A percentile compares a stretch with the other conserved stretches of the same genome.
Evolutionary conservation across 2,329 filamentous ascomycete species (phyloP).

Genomic region (Corniculantispora saksenae): DNA sequence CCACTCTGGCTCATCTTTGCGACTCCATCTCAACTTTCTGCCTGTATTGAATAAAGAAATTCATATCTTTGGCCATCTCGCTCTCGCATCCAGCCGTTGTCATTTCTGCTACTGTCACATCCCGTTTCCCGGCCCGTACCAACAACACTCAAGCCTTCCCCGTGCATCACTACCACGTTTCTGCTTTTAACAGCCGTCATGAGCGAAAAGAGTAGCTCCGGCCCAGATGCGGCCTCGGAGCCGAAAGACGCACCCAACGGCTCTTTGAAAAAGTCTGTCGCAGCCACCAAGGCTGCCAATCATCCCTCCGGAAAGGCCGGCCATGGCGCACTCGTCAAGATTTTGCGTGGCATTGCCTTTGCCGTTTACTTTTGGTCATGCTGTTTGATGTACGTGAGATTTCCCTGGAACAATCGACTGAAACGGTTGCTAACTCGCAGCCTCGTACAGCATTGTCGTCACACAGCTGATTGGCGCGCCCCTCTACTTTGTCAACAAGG

Average conservation of each 20-base stretch:
- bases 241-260: not conserved
- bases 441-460: conserved; percentile 54
- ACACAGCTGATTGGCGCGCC: conserved; percentile 78
- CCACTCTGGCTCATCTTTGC: conserved; percentile 5
- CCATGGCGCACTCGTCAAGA: conserved; percentile 51
- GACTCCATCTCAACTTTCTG: not conserved
- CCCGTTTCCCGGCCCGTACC: not conserved
- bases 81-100: not conserved
- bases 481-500: conserved; percentile 73
- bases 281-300: not conserved
- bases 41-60: not conserved
- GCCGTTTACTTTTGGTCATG: conserved; percentile 53
- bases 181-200: not conserved
- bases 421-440: not conserved
- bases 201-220: not conserved
- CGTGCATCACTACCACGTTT: no score
- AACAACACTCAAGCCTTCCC: not conserved
- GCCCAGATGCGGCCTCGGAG: not conserved
- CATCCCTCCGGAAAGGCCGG: conserved; percentile 59
- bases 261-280: not conserved
- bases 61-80: not conserved
- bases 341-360: conserved; percentile 54
- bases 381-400: conserved; percentile 48
- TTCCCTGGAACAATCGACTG: not conserved
- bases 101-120: not conserved